These are phyloP conservation scores for Pythium aquatile DNA, from an alignment of 352 stramenopile species.

Conservation along the genomic window DNA sequence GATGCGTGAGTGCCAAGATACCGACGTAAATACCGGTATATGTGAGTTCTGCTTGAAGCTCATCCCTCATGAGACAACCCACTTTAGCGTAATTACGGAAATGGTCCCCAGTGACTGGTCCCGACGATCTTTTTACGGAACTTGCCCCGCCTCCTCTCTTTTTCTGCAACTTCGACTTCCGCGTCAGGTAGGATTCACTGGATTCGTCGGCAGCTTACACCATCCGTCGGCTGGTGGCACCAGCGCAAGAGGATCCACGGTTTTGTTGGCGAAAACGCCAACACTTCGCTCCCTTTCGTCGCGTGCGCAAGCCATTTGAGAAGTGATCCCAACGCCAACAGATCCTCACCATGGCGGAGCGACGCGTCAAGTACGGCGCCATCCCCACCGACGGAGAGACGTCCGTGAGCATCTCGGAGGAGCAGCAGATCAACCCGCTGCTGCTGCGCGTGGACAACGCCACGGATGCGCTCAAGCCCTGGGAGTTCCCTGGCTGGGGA, in stretches of 20 bases:
- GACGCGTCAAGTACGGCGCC: slow-evolving; percentile 49
- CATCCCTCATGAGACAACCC: slow-evolving; percentile 4
- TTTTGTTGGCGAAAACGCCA: slow-evolving; percentile 3
- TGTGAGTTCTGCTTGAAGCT: slow-evolving; percentile 2
- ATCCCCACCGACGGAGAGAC: slow-evolving; percentile 46
- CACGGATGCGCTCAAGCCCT: slow-evolving; percentile 69
- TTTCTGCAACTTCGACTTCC: slow-evolving; percentile 24
- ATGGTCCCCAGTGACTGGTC: slow-evolving; percentile 9
- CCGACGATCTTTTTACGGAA: slow-evolving; percentile 17
- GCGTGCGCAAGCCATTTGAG: neutral
- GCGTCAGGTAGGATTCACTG: slow-evolving; percentile 4
- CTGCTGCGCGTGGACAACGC: slow-evolving; percentile 75
- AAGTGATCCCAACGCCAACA: neutral
- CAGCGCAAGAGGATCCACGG: neutral
- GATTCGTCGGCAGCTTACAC: slow-evolving; percentile 7
- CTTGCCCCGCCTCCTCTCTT: slow-evolving; percentile 8
- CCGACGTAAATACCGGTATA: neutral
- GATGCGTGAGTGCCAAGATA: neutral
- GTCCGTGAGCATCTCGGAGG: slow-evolving; percentile 35
- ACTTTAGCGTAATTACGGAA: slow-evolving; percentile 12
- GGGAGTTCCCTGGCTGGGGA: slow-evolving; percentile 87
- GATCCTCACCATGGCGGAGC: slow-evolving; percentile 31
- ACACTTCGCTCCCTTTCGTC: neutral
- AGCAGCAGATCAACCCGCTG: slow-evolving; percentile 54
- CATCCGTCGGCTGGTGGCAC: slow-evolving; percentile 5